phyloP scores from a whole-genome alignment of 495 filamentous ascomycete genomes.

The Acidomyces sp. region DNA sequence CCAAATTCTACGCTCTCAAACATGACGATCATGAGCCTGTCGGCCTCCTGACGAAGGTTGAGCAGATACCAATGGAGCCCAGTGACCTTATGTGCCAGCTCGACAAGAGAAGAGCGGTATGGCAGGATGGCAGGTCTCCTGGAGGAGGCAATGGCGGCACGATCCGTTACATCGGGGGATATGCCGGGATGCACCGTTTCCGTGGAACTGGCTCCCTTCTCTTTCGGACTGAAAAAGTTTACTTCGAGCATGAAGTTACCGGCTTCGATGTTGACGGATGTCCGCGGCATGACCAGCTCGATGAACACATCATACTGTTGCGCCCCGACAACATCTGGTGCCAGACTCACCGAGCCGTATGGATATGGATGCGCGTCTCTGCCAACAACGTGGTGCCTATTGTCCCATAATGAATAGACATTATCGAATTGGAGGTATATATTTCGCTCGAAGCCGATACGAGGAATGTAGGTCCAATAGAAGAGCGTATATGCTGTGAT shows the following conservation, averaged over 20 bases:
- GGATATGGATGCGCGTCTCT: conserved; percentile 33
- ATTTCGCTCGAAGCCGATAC: conserved; percentile 46
- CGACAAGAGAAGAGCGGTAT: conserved; percentile 49
- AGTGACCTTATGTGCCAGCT: conserved; percentile 35
- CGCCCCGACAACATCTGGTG: conserved; percentile 33
- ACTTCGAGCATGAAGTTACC: conserved; percentile 90
- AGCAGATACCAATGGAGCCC: conserved; percentile 48
- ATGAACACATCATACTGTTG: conserved; percentile 54
- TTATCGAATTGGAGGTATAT: conserved; percentile 77
- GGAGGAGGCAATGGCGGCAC: conserved; percentile 29
- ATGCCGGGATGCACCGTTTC: conserved; percentile 11
- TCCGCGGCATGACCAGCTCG: conserved; percentile 46
- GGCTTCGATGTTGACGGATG: conserved; percentile 41
- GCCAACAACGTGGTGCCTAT: neutral
- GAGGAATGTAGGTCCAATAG: conserved; percentile 72
- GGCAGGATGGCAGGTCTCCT: conserved; percentile 54
- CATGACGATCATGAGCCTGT: conserved; percentile 52
- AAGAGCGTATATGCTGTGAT: conserved; percentile 59
- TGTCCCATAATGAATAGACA: conserved; percentile 13
- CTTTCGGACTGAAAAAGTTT: conserved; percentile 16
- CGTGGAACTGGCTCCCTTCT: conserved; percentile 3
- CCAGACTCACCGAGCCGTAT: conserved; percentile 38
- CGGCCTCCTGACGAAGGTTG: conserved; percentile 40
- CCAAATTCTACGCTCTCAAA: conserved; percentile 56
- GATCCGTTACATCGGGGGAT: conserved; percentile 3